Evolutionary conservation across 257 asterid species (phyloP).

Genomic region (Knoxia roxburghii): DNA sequence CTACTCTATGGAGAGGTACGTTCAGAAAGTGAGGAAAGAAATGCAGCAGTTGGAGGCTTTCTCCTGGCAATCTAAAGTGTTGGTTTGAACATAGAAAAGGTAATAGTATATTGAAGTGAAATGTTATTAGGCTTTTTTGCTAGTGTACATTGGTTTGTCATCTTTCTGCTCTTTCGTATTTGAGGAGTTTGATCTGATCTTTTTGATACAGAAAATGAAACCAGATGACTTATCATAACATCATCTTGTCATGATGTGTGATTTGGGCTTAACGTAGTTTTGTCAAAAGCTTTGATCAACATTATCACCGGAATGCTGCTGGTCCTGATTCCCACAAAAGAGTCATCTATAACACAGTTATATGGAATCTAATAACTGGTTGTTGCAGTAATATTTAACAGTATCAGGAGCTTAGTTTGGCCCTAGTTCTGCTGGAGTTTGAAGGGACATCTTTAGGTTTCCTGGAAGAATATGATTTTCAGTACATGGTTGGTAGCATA

Average conservation of each 20-base stretch:
- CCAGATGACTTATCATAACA: not conserved
- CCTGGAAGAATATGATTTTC: not conserved
- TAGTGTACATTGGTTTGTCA: too few relatives aligned
- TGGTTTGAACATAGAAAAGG: conserved; percentile 31
- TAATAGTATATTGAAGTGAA: not conserved
- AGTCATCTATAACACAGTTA: not conserved
- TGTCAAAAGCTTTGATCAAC: not conserved
- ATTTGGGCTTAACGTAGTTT: not conserved
- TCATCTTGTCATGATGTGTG: not conserved
- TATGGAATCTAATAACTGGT: too few relatives aligned
- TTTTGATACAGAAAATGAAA: not conserved
- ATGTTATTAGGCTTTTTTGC: not conserved
- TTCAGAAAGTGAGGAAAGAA: conserved; percentile 41
- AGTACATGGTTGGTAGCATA: not conserved
- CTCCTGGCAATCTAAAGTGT: conserved; percentile 65
- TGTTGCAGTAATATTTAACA: not conserved
- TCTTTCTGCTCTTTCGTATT: too few relatives aligned
- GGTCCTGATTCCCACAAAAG: not conserved
- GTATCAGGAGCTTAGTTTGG: not conserved
- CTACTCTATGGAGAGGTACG: conserved; percentile 53
- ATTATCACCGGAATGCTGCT: not conserved
- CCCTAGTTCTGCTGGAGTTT: not conserved
- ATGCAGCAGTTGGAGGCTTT: conserved; percentile 49
- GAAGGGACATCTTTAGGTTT: not conserved
- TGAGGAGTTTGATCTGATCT: not conserved